These are phyloP conservation scores for Clavispora santaluciae DNA, from an alignment of 805 yeast genomes.

Conservation along the genomic window DNA sequence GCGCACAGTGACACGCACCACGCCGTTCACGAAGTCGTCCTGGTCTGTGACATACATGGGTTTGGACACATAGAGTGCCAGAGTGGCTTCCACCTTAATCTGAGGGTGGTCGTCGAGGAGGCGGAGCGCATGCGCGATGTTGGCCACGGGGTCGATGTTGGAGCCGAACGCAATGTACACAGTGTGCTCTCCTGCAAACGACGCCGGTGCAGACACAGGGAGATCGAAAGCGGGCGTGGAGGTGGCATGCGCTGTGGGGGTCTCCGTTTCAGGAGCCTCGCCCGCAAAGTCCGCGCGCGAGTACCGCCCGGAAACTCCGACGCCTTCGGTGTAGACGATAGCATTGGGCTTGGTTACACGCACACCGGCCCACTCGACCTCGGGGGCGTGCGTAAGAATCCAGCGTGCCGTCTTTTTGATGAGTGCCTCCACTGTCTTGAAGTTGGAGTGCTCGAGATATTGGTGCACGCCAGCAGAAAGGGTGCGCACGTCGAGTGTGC, in stretches of 20 bases:
- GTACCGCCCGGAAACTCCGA: conserved; percentile 74
- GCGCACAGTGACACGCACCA: conserved; percentile 56
- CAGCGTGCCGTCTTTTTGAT: conserved; percentile 67
- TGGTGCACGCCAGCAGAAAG: conserved; percentile 35
- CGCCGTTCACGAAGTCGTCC: conserved; percentile 80
- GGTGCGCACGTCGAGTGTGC: conserved; percentile 14
- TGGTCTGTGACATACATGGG: conserved; percentile 91
- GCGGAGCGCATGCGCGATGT: conserved; percentile 53
- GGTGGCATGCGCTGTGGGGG: conserved; percentile 8
- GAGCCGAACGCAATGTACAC: conserved; percentile 88
- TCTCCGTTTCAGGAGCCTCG: conserved; percentile 15
- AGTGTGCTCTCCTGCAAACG: conserved; percentile 30
- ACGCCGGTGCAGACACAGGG: conserved; percentile 19
- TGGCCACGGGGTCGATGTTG: conserved; percentile 59
- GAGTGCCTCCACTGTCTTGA: conserved; percentile 91
- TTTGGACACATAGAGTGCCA: conserved; percentile 79
- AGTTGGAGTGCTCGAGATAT: conserved; percentile 74
- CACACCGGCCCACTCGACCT: conserved; percentile 43
- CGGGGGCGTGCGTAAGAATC: conserved; percentile 34
- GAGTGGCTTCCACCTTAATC: conserved; percentile 53
- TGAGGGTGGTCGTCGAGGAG: conserved; percentile 34
- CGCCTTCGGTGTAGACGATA: conserved; percentile 78
- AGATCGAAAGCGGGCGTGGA: conserved; percentile 22
- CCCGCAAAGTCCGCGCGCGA: conserved; percentile 35
- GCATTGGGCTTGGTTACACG: conserved; percentile 85